Evolutionary conservation across 2,329 filamentous ascomycete species (phyloP), one percentile per base, ranked within the genome.

Genomic region (Fusarium caatingaense): DNA sequence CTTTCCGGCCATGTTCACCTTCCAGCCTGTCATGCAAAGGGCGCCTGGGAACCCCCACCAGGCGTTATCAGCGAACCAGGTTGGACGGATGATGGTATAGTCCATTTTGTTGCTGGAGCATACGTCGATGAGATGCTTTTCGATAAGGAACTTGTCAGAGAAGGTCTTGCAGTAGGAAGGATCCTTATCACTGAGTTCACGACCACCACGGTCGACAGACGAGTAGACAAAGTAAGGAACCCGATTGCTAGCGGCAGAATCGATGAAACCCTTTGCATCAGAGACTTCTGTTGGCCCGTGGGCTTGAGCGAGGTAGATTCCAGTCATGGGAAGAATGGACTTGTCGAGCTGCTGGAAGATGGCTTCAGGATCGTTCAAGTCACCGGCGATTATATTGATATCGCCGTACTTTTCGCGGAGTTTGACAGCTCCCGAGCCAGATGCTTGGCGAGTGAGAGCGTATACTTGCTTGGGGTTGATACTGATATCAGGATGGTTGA

Each of bases 121-220:
- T 44, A 78, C 79, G 15, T 82, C 80, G 18, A 85, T 78, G 12
- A 91, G 81, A 64, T 90, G 82, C 61, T 86, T 77, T 74, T 91
- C 89, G 66, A 91, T 87, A 37, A 85, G 77, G 70, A 87, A 84
- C 76, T 92, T 91, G 72, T 79, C 79, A 28, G 82, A 74, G n/a
- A 74, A 74, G 0, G 72, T 74, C 69, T 74, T 74, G 70, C 72
- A 65, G 37, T 75, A 73, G 1, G 73, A 75, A 13, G 73, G 69
- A 25, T 75, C 73, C 2, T 44, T 47, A 18, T 75, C 73, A 25
- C 80, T 78, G 89, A 91, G 78, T 89, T 79, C 78, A 41, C 86
- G 83, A 30, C 88, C 88, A 28, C 88, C 88, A n/a, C 89, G 87
- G 61, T 91, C 89, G 15, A 91, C 87, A 41, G 85, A 88, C 2